phyloP scores from a whole-genome alignment of 176 grass and related monocot genomes.

The Paspalum notatum region DNA sequence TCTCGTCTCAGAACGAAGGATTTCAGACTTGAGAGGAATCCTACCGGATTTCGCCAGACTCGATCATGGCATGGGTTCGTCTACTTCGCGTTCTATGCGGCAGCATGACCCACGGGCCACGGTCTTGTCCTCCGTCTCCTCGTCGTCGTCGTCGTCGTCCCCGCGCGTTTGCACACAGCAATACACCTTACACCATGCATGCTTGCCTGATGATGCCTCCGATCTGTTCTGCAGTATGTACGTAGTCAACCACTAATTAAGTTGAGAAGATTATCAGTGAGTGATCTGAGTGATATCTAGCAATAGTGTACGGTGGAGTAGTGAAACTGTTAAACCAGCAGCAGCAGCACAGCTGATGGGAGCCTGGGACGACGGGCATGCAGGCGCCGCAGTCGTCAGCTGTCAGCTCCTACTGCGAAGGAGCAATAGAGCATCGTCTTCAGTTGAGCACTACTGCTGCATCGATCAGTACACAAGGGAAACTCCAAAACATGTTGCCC shows the following conservation, averaged over 20 bases:
- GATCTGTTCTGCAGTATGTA: not conserved
- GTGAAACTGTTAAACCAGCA: constrained; percentile 16
- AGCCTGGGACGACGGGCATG: not conserved
- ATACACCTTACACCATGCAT: not conserved
- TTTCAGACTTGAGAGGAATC: constrained; percentile 1
- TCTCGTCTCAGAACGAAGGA: too few species aligned
- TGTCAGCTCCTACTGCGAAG: not conserved
- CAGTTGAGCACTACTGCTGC: not conserved
- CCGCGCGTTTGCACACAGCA: not conserved
- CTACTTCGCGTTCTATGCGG: not conserved
- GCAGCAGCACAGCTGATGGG: too few species aligned
- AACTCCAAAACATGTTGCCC: not conserved
- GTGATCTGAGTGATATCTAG: not conserved
- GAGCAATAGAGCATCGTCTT: not conserved
- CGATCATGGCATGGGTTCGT: not conserved
- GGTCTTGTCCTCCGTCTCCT: too few species aligned
- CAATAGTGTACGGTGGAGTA: not conserved
- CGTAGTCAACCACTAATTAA: not conserved
- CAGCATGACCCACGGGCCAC: not conserved
- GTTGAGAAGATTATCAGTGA: not conserved
- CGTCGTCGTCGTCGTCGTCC: not conserved
- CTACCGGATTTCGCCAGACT: constrained; percentile 1
- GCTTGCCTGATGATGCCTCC: not conserved
- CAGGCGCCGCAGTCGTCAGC: not conserved
- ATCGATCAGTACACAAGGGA: not conserved